Evolutionary conservation across 2,329 filamentous ascomycete genomes (phyloP), one percentile per base, ranked within the genome.

Genomic region (Intubia oerlemansii): DNA sequence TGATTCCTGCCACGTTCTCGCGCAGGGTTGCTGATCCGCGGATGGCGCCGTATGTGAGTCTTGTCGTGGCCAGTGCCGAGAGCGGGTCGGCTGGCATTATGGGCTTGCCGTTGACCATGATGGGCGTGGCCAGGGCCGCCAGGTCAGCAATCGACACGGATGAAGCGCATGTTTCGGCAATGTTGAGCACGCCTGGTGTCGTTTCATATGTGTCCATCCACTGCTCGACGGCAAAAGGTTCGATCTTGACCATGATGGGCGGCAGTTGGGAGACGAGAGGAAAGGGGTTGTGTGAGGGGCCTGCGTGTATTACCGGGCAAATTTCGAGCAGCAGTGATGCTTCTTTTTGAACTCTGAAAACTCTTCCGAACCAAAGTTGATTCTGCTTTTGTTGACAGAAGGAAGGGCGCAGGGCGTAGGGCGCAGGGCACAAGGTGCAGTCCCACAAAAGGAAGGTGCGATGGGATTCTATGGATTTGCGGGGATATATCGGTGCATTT

Each of bases 81-180:
- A 63, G 29, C 42, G 60, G 49, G 33, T 49, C 28, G 4, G 30
- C 20, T 14, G 23, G 28, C 31, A 36, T 46, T 36, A 5, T 42
- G 36, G 30, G 20, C 9, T 12, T 17, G 14, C 29, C 32, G 10
- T 29, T 10, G 9, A 45, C 41, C 28, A 63, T 59, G 38, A 69
- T 60, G 25, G 64, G 18, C n/a, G 19, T 62, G 8, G 59, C 51
- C 4, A 85, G 57, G 26, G 13, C 62, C 8, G 59, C 51, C 5
- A 85, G 57, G 27, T 82, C 65, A 15, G 74, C 59, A 33, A 85
- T 52, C 0, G 77, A 82, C 14, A 85, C 56, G 4, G 75, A 80
- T 3, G 73, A 67, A 32, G 67, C 74, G 43, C 78, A 85, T 1
- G 78, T 85, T 48, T 85, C 78, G 32, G 77, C 74, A 27, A 85